Percentiles rank a stretch among this genome's conserved stretches.
phyloP scores from a whole-genome alignment of 345 rosid genomes.

The Erucastrum elatum region DNA sequence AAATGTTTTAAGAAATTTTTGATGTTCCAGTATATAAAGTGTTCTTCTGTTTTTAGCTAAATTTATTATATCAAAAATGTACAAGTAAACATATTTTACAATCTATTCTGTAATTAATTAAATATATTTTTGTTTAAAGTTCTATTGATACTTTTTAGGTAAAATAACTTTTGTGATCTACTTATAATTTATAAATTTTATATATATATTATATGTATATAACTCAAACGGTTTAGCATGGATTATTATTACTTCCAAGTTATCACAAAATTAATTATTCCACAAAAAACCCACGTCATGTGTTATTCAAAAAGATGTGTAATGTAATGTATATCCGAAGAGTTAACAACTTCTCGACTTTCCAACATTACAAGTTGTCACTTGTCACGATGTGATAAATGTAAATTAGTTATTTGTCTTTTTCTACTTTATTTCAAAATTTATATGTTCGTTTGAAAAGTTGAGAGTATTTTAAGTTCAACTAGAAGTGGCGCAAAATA shows the following conservation, averaged over 20 bases:
- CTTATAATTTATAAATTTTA: no score
- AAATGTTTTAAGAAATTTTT: no score
- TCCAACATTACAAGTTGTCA: not conserved
- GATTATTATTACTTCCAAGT: not conserved
- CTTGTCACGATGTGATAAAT: slow-evolving; percentile 26
- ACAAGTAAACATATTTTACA: no score
- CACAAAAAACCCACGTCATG: not conserved
- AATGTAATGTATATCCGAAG: slow-evolving; percentile 4
- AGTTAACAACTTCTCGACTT: slow-evolving; percentile 11
- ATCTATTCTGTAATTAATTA: no score
- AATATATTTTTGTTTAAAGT: no score
- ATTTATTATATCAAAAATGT: no score
- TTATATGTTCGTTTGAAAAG: not conserved
- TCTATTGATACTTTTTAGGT: not conserved
- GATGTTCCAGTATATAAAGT: no score
- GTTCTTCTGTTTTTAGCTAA: no score
- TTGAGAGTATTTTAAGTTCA: not conserved
- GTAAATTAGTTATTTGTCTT: slow-evolving; percentile 20
- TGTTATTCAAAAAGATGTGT: no score
- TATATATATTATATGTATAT: no score
- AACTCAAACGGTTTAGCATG: not conserved
- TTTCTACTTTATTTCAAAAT: not conserved
- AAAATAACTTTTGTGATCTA: no score
- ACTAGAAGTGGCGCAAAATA: slow-evolving; percentile 16
- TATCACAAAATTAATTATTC: not conserved